Evolutionary conservation across 768 basidiomycete genomes (phyloP).

Genomic region (Leccinum barrowsii): DNA sequence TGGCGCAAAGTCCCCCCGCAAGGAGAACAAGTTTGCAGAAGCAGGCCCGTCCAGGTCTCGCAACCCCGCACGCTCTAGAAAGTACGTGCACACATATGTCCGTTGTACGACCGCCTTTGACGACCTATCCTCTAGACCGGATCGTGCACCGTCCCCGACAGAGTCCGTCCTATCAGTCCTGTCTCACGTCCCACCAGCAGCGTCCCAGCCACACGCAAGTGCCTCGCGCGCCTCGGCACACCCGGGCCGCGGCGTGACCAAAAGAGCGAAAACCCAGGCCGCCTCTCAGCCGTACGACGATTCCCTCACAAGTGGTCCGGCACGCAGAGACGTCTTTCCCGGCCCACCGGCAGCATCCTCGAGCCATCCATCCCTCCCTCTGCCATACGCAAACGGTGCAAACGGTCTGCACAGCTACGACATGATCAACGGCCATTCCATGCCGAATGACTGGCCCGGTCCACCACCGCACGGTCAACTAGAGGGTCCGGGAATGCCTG

Average conservation of each 20-base stretch:
- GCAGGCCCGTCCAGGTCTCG: constrained; percentile 43
- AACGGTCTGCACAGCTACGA: constrained; percentile 42
- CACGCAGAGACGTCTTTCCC: constrained; percentile 42
- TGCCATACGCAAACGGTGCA: constrained; percentile 35
- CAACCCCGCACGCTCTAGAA: constrained; percentile 54
- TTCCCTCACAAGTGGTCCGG: constrained; percentile 39
- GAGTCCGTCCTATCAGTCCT: constrained; percentile 71
- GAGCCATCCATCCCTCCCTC: constrained; percentile 53
- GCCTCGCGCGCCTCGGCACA: constrained; percentile 28
- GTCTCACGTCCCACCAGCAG: constrained; percentile 53
- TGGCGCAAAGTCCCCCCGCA: constrained; percentile 57
- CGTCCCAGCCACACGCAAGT: constrained; percentile 25
- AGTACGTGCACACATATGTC: constrained; percentile 38
- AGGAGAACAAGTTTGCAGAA: constrained; percentile 48
- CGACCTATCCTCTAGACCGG: constrained; percentile 39
- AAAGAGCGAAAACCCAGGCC: constrained; percentile 41
- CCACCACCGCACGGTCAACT: constrained; percentile 51
- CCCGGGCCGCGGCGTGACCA: constrained; percentile 36
- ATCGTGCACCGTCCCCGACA: constrained; percentile 65
- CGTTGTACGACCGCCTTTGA: neutral
- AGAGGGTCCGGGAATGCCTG: constrained; percentile 78
- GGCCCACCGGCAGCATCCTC: constrained; percentile 48
- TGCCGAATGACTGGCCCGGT: constrained; percentile 46
- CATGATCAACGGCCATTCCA: constrained; percentile 32
- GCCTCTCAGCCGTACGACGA: constrained; percentile 38